Evolutionary conservation across 495 filamentous ascomycete species (phyloP).

Genomic region (Neurospora sp.): DNA sequence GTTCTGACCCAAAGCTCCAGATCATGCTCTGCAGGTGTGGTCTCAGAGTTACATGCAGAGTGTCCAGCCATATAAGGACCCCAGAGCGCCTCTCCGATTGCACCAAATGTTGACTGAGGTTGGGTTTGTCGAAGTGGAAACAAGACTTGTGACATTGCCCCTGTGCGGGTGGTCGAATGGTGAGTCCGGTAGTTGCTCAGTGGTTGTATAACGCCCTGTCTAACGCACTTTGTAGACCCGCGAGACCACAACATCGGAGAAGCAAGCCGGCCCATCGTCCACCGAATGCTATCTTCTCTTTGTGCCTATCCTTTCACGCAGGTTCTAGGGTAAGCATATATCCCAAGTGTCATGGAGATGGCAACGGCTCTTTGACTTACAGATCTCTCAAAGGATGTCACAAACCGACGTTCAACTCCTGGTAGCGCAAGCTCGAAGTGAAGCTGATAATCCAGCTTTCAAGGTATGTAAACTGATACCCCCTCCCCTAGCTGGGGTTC

Average conservation of each 20-base stretch:
- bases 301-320: slow-evolving; percentile 53
- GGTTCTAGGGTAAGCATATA: slow-evolving; percentile 24
- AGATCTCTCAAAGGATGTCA: slow-evolving; percentile 39
- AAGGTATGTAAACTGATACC: slow-evolving; percentile 39
- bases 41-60: slow-evolving; percentile 58
- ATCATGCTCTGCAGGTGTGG: slow-evolving; percentile 64
- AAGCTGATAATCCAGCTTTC: slow-evolving; percentile 52
- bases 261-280: slow-evolving; percentile 51
- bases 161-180: slow-evolving; percentile 67
- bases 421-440: slow-evolving; percentile 53
- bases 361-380: background rate
- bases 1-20: slow-evolving; percentile 19
- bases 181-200: slow-evolving; percentile 24
- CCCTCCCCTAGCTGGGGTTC: slow-evolving; percentile 1
- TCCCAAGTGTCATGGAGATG: background rate
- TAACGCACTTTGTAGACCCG: slow-evolving; percentile 37
- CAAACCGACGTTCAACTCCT: slow-evolving; percentile 53
- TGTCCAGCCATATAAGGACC: slow-evolving; percentile 58
- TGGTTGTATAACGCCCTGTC: background rate
- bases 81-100: slow-evolving; percentile 55
- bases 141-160: slow-evolving; percentile 56
- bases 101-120: slow-evolving; percentile 50
- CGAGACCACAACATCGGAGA: slow-evolving; percentile 53
- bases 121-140: slow-evolving; percentile 67
- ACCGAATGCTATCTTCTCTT: slow-evolving; percentile 49